Conservation (phyloP, 345 rosid genomes). For the Zanthoxylum bungeanum region DNA sequence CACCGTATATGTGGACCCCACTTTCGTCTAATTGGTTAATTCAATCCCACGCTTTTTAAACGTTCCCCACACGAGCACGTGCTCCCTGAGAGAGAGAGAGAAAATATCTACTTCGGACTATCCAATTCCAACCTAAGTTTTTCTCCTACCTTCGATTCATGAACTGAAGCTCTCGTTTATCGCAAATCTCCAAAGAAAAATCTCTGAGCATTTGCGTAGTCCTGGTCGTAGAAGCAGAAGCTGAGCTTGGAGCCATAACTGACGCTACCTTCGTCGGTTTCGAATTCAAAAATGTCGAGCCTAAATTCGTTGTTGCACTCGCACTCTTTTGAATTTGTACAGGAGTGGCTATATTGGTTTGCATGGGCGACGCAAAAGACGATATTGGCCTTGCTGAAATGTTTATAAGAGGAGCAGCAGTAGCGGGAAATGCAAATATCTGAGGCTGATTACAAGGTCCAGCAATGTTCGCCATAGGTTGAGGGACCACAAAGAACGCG, state of each 20-base stretch:
- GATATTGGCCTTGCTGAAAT: constrained; percentile 53
- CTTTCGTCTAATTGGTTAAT: constrained; percentile 26
- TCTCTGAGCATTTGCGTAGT: constrained; percentile 65
- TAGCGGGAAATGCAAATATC: constrained; percentile 56
- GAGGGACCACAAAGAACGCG: constrained; percentile 62
- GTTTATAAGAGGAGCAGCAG: constrained; percentile 41
- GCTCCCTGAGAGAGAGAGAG: too few relatives aligned
- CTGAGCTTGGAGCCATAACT: constrained; percentile 53
- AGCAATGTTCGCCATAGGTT: constrained; percentile 26
- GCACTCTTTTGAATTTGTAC: constrained; percentile 22
- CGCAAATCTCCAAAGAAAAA: constrained; percentile 71
- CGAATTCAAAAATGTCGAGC: constrained; percentile 27
- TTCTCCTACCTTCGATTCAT: too few relatives aligned
- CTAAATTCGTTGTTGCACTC: constrained; percentile 13
- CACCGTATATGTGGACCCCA: constrained; percentile 43
- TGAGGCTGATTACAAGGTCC: constrained; percentile 53
- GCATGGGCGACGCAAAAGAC: constrained; percentile 56
- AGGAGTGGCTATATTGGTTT: constrained; percentile 28
- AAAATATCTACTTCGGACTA: too few relatives aligned
- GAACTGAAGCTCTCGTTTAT: constrained; percentile 68
- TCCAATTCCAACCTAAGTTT: too few relatives aligned
- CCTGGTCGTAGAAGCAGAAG: constrained; percentile 25
- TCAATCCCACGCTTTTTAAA: constrained; percentile 20
- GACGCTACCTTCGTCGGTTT: constrained; percentile 32
- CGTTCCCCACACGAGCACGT: constrained; percentile 57